Evolutionary conservation across 2,329 filamentous ascomycete species (phyloP), one percentile per base, ranked within the genome.

Genomic region (Ophiostoma sp.): DNA sequence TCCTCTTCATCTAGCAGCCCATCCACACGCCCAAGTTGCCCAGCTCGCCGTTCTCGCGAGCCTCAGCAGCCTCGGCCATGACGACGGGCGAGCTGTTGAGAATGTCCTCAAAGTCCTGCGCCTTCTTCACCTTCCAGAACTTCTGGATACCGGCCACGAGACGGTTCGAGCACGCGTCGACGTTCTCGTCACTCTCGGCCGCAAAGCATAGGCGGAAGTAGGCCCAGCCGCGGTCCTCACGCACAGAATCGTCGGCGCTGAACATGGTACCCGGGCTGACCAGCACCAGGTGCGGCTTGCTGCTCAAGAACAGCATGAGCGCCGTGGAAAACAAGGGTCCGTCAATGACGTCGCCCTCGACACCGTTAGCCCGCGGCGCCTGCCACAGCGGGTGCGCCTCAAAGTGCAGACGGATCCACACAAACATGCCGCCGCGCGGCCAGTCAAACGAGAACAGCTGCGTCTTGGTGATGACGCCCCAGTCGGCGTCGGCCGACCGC

Each of bases 401-500:
- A 77, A 94, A 92, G 79, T 90, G 86, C 75, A 96, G 82, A 72
- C 88, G 87, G 3, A 97, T 78, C 95, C 95, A 98, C 72, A 97
- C 82, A 81, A 97, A 98, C 94, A 98, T 98, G 79, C 95, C 95
- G 48, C 91, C 95, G 36, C 92, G 88, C 0, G 95, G 94, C 87
- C 92, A 94, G 77, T 87, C 82, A 79, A 97, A 97, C 63, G 90
- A 88, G 81, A 91, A 93, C 77, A 97, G 87, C 74, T 87, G 86
- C 0, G 88, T 91, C 82, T 92, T 94, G 78, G 91, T 90, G 64
- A 97, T 87, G 74, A 95, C 87, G 74, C 91, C 88, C 91, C 93
- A 96, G 73, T 92, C 92, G 55, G 87, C 83, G 48, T 86, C 83
- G 31, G 75, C 74, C 39, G 80, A 77, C 63, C 82, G 82, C 61